Evolutionary conservation across 1,139 yeast species (phyloP).

Genomic region (Candida neerlandica): DNA sequence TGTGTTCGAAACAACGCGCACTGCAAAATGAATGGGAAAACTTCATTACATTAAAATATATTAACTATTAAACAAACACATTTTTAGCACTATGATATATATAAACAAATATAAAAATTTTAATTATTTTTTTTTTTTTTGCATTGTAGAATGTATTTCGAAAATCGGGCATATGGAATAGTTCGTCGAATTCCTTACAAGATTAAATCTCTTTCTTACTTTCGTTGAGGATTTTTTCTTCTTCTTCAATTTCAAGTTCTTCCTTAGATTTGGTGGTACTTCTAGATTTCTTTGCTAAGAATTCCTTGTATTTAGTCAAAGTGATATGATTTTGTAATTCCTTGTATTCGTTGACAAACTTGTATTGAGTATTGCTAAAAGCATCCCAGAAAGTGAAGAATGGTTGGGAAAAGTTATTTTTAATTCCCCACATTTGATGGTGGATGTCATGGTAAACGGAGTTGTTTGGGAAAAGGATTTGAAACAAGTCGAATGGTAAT

Average conservation of each 20-base stretch:
- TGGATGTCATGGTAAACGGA: constrained; percentile 96
- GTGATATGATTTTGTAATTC: constrained; percentile 60
- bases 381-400: constrained; percentile 94
- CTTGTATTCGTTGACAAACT: constrained; percentile 62
- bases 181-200: background rate
- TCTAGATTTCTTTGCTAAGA: constrained; percentile 47
- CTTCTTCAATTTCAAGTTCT: constrained; percentile 14
- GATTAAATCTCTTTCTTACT: constrained; percentile 14
- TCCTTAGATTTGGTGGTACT: constrained; percentile 14
- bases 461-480: constrained; percentile 86
- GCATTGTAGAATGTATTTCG: too few species aligned
- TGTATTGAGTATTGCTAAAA: constrained; percentile 68
- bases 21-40: background rate
- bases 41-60: background rate
- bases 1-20: too few species aligned
- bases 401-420: constrained; percentile 94
- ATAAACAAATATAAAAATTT: background rate
- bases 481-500: constrained; percentile 88
- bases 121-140: background rate
- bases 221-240: constrained; percentile 10
- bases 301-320: constrained; percentile 61
- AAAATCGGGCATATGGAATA: too few species aligned
- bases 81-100: background rate
- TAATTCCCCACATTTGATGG: constrained; percentile 94
- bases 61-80: constrained; percentile 1